These are phyloP conservation scores for Didymella glomerata DNA, from an alignment of 2,329 filamentous ascomycete species.

Conservation along the genomic window DNA sequence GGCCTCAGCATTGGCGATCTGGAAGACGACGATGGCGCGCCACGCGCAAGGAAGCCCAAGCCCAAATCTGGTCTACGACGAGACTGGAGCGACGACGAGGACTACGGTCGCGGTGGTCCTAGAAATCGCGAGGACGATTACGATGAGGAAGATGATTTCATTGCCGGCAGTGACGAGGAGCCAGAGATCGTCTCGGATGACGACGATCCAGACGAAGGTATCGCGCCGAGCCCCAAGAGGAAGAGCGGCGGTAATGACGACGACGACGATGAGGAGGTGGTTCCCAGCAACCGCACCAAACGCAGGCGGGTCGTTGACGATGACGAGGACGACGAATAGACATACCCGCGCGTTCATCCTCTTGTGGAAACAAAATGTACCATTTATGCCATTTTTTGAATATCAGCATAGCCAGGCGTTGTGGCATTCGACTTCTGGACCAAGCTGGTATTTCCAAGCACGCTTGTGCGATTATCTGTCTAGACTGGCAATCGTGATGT, in stretches of 20 bases:
- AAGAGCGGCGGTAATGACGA: slow-evolving; percentile 41
- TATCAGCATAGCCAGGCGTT: slow-evolving; percentile 40
- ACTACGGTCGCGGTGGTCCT: slow-evolving; percentile 69
- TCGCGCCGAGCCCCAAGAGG: slow-evolving; percentile 55
- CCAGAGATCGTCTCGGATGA: slow-evolving; percentile 69
- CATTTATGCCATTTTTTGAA: slow-evolving; percentile 15
- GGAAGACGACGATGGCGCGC: slow-evolving; percentile 64
- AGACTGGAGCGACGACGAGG: slow-evolving; percentile 75
- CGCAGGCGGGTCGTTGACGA: slow-evolving; percentile 58
- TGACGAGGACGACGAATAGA: slow-evolving; percentile 58
- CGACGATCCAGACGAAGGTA: slow-evolving; percentile 58
- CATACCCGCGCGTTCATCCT: background rate
- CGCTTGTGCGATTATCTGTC: background rate
- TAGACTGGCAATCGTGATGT: background rate
- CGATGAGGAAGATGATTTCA: slow-evolving; percentile 80
- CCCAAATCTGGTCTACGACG: slow-evolving; percentile 53
- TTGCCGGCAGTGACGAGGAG: slow-evolving; percentile 79
- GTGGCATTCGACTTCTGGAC: slow-evolving; percentile 1
- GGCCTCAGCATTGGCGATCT: slow-evolving; percentile 66
- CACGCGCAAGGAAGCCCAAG: slow-evolving; percentile 40
- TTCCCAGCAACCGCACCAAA: slow-evolving; percentile 43
- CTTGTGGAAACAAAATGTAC: background rate
- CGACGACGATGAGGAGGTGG: slow-evolving; percentile 51
- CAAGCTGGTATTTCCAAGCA: background rate
- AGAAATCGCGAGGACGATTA: slow-evolving; percentile 76